Evolutionary conservation across 2,329 filamentous ascomycete species (phyloP), one percentile per base, ranked within the genome.

Genomic region (Aphanocladium album): DNA sequence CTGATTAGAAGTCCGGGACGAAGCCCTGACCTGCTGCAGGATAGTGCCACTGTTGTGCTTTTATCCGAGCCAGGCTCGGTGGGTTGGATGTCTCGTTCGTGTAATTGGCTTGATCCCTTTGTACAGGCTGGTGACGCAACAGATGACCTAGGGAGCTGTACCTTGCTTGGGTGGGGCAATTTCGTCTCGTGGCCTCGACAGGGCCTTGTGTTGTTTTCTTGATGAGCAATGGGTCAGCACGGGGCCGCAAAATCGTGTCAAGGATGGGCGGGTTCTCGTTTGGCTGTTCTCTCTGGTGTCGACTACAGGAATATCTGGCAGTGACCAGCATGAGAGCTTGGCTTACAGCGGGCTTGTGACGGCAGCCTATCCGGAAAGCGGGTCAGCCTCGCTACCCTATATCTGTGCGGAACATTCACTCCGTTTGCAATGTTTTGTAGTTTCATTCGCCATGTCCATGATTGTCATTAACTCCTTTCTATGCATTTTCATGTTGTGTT

Each of bases 1-100:
- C 37, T 57, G 35, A 17, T 57, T 30, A 52, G 33, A 45, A 45
- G 47, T 45, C 56, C n/a, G 12, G 56, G 56, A 35, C 56, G 46
- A 51, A 35, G 56, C 56, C 56, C 56, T 35, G 56, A 51, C 56
- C 51, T 59, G n/a, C 35, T 14, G 39, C 56, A 35, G 7, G 19
- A 37, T 19, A 59, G 33, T 52, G 56, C 56, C 56, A 59, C 47
- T 6, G 25, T 59, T 59, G 14, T 52, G 11, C 27, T 33, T n/a
- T 23, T 17, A 5, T 17, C 56, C 46, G 56, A 59, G 56, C 56
- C 21, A 7, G 14, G 23, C 47, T 51, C 56, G 47, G 37, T 33
- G 17, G 37, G 21, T 16, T 17, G 2, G 16, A 6, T 4, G 33
- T 17, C 5, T 30, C 5, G 5, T 43, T 43, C 23, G 50, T 50